These are phyloP conservation scores for Cyclotella kingstonii DNA, from an alignment of 108 stramenopile species.

Conservation along the genomic window DNA sequence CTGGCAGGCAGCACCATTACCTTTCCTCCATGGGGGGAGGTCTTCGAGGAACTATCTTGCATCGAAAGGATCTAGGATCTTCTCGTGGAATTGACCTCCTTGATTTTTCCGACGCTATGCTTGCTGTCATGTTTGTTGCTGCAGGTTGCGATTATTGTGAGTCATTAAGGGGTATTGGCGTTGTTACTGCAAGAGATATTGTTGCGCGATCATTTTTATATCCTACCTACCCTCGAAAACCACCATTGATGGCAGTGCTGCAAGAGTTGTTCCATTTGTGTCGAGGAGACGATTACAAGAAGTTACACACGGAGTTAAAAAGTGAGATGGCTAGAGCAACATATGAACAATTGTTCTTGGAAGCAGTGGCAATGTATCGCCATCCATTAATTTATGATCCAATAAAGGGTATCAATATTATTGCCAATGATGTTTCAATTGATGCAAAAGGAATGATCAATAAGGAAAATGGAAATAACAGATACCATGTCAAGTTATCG, in stretches of 20 bases:
- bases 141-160: conserved; percentile 95
- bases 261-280: conserved; percentile 34
- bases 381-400: conserved; percentile 89
- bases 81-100: conserved; percentile 38
- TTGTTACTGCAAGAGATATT: conserved; percentile 77
- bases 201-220: conserved; percentile 41
- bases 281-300: conserved; percentile 22
- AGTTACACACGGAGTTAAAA: conserved; percentile 19
- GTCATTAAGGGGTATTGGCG: conserved; percentile 82
- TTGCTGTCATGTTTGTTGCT: conserved; percentile 88
- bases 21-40: conserved; percentile 2
- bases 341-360: conserved; percentile 76
- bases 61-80: conserved; percentile 43
- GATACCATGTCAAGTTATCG: background rate
- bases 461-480: background rate
- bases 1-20: no score
- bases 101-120: conserved; percentile 84
- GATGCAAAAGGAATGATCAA: conserved; percentile 12
- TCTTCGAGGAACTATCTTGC: conserved; percentile 36
- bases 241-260: conserved; percentile 22
- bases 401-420: conserved; percentile 31
- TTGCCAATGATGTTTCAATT: conserved; percentile 42
- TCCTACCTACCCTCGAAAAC: no score
- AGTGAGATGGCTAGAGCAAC: conserved; percentile 48
- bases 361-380: conserved; percentile 85